phyloP scores from a whole-genome alignment of 2,329 filamentous ascomycete species.

The Fusarium neocosmosporiellum region DNA sequence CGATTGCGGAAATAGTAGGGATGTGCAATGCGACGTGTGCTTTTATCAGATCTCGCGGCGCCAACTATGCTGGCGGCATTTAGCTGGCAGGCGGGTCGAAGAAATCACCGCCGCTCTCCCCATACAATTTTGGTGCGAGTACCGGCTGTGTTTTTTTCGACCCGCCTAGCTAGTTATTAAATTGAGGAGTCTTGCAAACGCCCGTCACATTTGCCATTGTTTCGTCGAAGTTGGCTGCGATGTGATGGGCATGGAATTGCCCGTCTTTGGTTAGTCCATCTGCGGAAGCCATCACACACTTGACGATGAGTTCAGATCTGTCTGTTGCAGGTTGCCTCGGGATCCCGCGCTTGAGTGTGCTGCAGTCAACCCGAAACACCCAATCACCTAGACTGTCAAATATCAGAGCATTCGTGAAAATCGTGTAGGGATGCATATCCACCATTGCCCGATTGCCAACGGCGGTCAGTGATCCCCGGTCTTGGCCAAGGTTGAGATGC shows the following conservation, averaged over 20 bases:
- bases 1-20: slow-evolving; percentile 30
- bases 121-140: no score
- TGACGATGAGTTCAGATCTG: not conserved
- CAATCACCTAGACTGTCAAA: not conserved
- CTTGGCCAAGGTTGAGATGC: slow-evolving; percentile 11
- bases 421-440: slow-evolving; percentile 14
- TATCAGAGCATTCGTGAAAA: slow-evolving; percentile 13
- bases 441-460: slow-evolving; percentile 7
- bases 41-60: slow-evolving; percentile 33
- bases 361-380: not conserved
- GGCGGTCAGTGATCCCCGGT: slow-evolving; percentile 5
- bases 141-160: no score
- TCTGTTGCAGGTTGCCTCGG: slow-evolving; percentile 6
- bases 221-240: slow-evolving; percentile 6
- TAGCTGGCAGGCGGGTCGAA: no score
- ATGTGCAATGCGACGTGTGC: slow-evolving; percentile 30
- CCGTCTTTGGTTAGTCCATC: slow-evolving; percentile 27
- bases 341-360: slow-evolving; percentile 8
- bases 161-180: no score
- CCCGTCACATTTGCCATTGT: slow-evolving; percentile 13
- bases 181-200: slow-evolving; percentile 8
- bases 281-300: slow-evolving; percentile 28
- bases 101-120: no score
- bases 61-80: slow-evolving; percentile 11
- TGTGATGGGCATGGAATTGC: slow-evolving; percentile 14